Percentiles rank a stretch among this genome's conserved stretches.
Evolutionary conservation across 257 asterid species (phyloP).

Genomic region (Nyctanthes arbortristis): DNA sequence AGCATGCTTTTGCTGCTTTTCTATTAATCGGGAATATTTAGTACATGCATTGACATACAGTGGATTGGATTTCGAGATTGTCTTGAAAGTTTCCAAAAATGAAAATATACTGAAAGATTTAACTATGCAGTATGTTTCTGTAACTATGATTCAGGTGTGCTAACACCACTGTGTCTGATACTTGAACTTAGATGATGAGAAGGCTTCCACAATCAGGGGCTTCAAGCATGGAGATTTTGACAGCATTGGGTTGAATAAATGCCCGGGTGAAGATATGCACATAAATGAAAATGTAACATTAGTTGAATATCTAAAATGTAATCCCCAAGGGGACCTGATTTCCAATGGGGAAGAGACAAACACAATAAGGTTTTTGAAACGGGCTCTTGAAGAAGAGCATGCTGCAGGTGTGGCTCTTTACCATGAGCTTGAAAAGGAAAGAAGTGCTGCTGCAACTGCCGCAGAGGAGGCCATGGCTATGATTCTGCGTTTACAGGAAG

Average conservation of each 20-base stretch:
- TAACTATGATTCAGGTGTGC: conserved; percentile 6
- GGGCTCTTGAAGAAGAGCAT: conserved; percentile 59
- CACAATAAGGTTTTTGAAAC: conserved; percentile 48
- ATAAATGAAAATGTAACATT: conserved; percentile 27
- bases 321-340: conserved; percentile 20
- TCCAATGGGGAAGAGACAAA: conserved; percentile 41
- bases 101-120: conserved; percentile 3
- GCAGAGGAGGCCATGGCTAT: conserved; percentile 99
- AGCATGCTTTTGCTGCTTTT: too few species aligned
- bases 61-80: not conserved
- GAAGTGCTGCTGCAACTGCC: conserved; percentile 87
- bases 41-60: not conserved
- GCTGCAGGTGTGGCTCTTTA: conserved; percentile 50
- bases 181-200: conserved; percentile 38
- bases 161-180: conserved; percentile 23
- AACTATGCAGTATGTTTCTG: not conserved
- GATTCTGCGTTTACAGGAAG: conserved; percentile 93
- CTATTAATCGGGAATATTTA: not conserved
- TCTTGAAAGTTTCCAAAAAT: not conserved
- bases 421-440: conserved; percentile 87
- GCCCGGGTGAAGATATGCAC: conserved; percentile 34
- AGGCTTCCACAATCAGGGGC: conserved; percentile 35
- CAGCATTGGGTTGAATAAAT: conserved; percentile 25
- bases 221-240: conserved; percentile 32
- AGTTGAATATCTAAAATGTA: conserved; percentile 25